Percentiles rank a stretch among this genome's conserved stretches.
Evolutionary conservation across 176 grass and related monocot species (phyloP).

Genomic region (Zea luxurians): DNA sequence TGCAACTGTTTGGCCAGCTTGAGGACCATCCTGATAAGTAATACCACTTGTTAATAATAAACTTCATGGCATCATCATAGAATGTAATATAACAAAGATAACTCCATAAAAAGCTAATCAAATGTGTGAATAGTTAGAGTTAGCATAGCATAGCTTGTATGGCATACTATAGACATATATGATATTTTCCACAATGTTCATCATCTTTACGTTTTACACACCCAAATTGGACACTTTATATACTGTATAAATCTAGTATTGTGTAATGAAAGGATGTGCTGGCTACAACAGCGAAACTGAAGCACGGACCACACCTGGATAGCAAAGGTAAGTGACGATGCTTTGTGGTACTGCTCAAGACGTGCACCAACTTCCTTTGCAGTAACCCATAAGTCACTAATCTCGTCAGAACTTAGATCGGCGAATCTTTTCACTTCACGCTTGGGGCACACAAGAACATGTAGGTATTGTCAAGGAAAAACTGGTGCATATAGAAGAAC

Average conservation of each 20-base stretch:
- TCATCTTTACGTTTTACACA: not conserved
- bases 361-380: slow-evolving; percentile 74
- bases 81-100: not conserved
- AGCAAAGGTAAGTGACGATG: slow-evolving; percentile 80
- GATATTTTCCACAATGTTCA: not conserved
- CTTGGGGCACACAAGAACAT: slow-evolving; percentile 86
- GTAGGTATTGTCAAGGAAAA: slow-evolving; percentile 63
- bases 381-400: slow-evolving; percentile 76
- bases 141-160: not conserved
- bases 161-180: not conserved
- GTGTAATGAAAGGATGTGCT: slow-evolving; percentile 15
- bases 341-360: slow-evolving; percentile 76
- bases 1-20: slow-evolving; percentile 85
- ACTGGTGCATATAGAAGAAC: slow-evolving; percentile 13
- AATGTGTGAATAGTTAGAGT: not conserved
- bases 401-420: slow-evolving; percentile 85
- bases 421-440: slow-evolving; percentile 75
- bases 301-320: slow-evolving; percentile 63
- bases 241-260: not conserved
- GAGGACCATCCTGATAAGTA: slow-evolving; percentile 70
- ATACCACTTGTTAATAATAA: not conserved
- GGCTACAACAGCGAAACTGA: not conserved
- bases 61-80: not conserved
- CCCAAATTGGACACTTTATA: not conserved
- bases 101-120: slow-evolving; percentile 12